Evolutionary conservation across 179 eudicot genomes (phyloP).

Genomic region (Spergularia azorica): DNA sequence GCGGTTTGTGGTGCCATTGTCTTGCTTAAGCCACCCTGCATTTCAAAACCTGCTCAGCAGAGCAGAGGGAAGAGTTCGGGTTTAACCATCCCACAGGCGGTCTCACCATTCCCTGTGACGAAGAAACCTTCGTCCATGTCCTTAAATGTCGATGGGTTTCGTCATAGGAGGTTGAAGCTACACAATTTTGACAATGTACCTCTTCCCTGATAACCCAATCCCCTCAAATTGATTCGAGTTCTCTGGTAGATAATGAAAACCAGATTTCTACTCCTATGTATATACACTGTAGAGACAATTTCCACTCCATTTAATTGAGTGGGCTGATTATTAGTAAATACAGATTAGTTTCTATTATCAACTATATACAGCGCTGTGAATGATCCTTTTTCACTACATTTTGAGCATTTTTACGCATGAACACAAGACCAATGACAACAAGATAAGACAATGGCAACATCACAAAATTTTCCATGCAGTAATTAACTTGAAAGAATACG

Average conservation of each 20-base stretch:
- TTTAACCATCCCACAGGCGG: conserved; percentile 45
- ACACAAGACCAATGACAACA: background rate
- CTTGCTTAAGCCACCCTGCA: conserved; percentile 44
- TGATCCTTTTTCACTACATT: background rate
- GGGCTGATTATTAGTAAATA: conserved; percentile 11
- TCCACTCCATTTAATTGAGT: conserved; percentile 18
- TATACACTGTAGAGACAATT: conserved; percentile 4
- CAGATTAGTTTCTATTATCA: conserved; percentile 5
- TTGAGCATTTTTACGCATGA: background rate
- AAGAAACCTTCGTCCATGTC: conserved; percentile 26
- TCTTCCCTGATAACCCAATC: background rate
- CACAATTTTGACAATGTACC: conserved; percentile 22
- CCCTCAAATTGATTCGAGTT: background rate
- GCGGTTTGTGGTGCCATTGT: conserved; percentile 49
- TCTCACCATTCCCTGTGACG: conserved; percentile 39
- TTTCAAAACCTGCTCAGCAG: conserved; percentile 38
- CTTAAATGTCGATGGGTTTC: conserved; percentile 9
- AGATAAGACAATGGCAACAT: background rate
- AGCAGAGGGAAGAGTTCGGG: conserved; percentile 43
- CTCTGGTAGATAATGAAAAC: conserved; percentile 14
- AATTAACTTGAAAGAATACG: too few species aligned
- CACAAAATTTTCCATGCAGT: background rate
- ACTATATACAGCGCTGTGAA: background rate
- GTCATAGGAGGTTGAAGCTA: conserved; percentile 6
- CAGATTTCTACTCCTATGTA: conserved; percentile 10